Conservation (phyloP, 345 rosid species). For the Raphanus raphanistrum region DNA sequence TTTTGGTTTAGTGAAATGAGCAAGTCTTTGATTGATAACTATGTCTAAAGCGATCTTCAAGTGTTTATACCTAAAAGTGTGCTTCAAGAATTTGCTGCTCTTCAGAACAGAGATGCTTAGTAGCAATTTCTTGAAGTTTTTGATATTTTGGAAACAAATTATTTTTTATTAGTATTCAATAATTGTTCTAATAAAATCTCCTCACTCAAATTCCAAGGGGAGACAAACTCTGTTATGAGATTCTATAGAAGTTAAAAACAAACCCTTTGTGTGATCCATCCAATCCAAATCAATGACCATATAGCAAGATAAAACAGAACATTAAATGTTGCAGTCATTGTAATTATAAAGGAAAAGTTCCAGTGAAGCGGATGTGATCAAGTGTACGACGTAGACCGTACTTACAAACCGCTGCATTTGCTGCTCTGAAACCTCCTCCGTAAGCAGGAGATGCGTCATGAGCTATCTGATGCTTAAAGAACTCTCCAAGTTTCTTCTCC, state of each 20-base stretch:
- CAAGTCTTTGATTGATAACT: no score
- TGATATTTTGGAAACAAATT: neutral
- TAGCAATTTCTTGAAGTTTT: neutral
- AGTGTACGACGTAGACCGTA: conserved; percentile 60
- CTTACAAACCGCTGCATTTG: conserved; percentile 75
- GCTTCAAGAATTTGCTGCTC: no score
- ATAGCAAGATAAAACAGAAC: no score
- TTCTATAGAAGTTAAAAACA: conserved; percentile 20
- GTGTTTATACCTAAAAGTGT: no score
- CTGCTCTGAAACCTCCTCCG: conserved; percentile 89
- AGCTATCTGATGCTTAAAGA: conserved; percentile 82
- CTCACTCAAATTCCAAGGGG: conserved; percentile 16
- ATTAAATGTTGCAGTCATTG: no score
- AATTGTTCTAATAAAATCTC: neutral
- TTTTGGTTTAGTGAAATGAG: no score
- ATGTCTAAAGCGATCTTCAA: no score
- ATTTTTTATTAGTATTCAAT: neutral
- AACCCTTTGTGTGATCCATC: conserved; percentile 5
- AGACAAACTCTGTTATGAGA: conserved; percentile 23
- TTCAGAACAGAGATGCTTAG: no score
- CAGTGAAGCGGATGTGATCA: conserved; percentile 52
- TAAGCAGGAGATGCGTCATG: conserved; percentile 86
- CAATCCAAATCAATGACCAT: no score
- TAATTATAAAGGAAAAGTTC: conserved; percentile 40
- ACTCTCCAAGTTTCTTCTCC: conserved; percentile 81